Conservation (phyloP, 2,329 filamentous ascomycete genomes). For the Apiospora pterosperma region DNA sequence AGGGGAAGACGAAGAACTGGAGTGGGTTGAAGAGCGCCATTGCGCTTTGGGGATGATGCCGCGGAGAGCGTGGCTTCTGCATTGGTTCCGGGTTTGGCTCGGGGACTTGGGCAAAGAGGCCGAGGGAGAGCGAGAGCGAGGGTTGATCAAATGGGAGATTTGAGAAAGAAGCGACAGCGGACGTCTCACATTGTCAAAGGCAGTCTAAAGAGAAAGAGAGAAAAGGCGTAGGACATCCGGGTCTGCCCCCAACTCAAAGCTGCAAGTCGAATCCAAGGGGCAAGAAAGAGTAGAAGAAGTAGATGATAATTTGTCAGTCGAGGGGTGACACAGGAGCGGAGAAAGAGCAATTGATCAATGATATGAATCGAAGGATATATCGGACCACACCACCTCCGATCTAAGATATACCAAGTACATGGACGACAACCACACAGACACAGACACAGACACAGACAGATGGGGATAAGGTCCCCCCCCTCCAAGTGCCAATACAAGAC, state of each 20-base stretch:
- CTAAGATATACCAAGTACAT: not conserved
- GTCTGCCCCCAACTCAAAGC: not conserved
- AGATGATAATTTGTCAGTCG: not conserved
- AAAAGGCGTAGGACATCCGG: not conserved
- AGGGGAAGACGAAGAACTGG: constrained; percentile 56
- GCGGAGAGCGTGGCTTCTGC: not conserved
- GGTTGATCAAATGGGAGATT: not conserved
- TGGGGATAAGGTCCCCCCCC: not conserved
- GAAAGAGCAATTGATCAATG: constrained; percentile 4
- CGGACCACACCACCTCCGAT: constrained; percentile 1
- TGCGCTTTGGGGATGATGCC: constrained; percentile 11
- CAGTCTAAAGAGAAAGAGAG: not conserved
- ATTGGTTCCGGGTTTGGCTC: not conserved
- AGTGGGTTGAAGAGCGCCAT: constrained; percentile 55
- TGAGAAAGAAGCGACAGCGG: not conserved
- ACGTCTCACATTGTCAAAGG: not conserved
- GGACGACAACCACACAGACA: not conserved
- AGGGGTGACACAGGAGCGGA: constrained; percentile 2
- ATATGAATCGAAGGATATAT: not conserved
- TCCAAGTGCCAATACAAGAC: not conserved
- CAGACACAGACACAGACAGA: too few relatives aligned
- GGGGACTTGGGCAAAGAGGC: not conserved
- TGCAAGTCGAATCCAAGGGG: not conserved
- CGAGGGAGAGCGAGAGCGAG: not conserved
- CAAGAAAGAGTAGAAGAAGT: not conserved